Conservation (phyloP, 495 filamentous ascomycete species). For the Trichocladium uniseriatum region DNA sequence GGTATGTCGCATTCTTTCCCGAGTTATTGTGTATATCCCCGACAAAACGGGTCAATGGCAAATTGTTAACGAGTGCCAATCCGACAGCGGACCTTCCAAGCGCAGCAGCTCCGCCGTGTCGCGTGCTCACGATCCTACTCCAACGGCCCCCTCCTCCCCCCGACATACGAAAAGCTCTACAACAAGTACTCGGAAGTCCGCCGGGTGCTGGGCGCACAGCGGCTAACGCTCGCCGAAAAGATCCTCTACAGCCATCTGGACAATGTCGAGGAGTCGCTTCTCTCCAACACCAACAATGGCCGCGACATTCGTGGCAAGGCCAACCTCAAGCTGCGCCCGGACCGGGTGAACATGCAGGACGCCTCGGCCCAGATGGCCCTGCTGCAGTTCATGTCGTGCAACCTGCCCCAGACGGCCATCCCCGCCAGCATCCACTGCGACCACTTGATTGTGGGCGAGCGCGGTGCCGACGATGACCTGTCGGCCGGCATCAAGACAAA, state of each 20-base stretch:
- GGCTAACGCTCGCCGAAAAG: conserved; percentile 89
- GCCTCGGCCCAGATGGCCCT: conserved; percentile 97
- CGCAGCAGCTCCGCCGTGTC: conserved; percentile 16
- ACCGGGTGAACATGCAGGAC: conserved; percentile 98
- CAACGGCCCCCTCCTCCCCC: conserved; percentile 28
- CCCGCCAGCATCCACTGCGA: conserved; percentile 98
- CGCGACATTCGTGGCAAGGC: conserved; percentile 72
- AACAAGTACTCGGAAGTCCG: conserved; percentile 52
- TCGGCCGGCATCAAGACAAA: conserved; percentile 82
- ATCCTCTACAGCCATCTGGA: conserved; percentile 94
- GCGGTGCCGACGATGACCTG: conserved; percentile 81
- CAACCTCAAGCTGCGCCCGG: conserved; percentile 94
- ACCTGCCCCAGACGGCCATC: conserved; percentile 81
- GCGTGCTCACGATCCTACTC: conserved; percentile 17
- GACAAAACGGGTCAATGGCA: not conserved
- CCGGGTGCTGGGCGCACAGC: conserved; percentile 56
- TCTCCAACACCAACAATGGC: conserved; percentile 72
- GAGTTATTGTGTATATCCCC: too few species aligned
- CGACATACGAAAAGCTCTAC: conserved; percentile 38
- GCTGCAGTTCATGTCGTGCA: conserved; percentile 97
- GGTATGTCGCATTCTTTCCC: conserved; percentile 13
- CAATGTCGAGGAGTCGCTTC: conserved; percentile 74
- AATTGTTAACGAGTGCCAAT: not conserved
- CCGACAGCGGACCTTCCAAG: conserved; percentile 22
- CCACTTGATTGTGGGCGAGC: conserved; percentile 94